Evolutionary conservation across 2,329 filamentous ascomycete genomes (phyloP).

Genomic region (Colletotrichum gigasporum): DNA sequence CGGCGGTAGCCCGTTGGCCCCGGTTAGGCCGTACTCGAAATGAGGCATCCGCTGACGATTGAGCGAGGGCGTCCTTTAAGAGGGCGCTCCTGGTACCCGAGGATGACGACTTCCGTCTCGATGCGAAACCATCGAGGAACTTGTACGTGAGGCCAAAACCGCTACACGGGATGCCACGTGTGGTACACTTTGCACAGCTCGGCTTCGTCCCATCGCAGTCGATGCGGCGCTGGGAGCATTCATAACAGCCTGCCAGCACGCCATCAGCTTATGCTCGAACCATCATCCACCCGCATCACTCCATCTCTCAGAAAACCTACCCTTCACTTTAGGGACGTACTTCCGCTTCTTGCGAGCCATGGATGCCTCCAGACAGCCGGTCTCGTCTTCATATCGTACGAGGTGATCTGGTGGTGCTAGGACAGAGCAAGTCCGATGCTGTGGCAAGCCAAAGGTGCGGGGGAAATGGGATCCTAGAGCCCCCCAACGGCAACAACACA

Average conservation of each 20-base stretch:
- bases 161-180: conserved; percentile 41
- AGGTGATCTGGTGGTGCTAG: not conserved
- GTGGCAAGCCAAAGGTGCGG: not conserved
- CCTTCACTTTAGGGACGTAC: conserved; percentile 37
- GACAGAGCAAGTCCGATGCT: not conserved
- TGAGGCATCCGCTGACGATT: not conserved
- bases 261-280: not conserved
- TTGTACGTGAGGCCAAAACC: conserved; percentile 40
- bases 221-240: conserved; percentile 47
- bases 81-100: not conserved
- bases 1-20: not conserved
- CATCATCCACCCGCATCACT: not conserved
- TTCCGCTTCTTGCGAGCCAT: conserved; percentile 30
- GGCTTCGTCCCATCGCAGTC: conserved; percentile 44
- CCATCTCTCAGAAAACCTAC: conserved; percentile 20
- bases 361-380: not conserved
- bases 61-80: conserved; percentile 18
- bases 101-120: not conserved
- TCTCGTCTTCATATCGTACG: not conserved
- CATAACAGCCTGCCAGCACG: conserved; percentile 41
- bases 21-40: too few relatives aligned
- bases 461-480: not conserved
- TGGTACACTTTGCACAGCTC: conserved; percentile 42
- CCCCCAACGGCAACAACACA: conserved; percentile 2
- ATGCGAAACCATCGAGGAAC: conserved; percentile 35